Base-by-base conservation (phyloP, 2,329 filamentous ascomycete genomes). In the Curvularia eragrostidis region DNA sequence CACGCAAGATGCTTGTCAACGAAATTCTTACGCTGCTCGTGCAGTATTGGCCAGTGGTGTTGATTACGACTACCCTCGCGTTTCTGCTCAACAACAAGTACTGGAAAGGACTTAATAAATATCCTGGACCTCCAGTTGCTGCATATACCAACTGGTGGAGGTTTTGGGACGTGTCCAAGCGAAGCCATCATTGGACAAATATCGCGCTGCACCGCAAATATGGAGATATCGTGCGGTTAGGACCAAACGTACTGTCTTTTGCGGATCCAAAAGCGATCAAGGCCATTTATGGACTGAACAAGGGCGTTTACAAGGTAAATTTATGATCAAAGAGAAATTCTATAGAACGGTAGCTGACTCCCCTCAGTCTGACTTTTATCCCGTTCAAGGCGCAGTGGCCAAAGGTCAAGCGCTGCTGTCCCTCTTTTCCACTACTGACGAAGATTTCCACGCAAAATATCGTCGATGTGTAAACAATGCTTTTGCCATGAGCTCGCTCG, bases 221-320 rank as follows among this genome's bases (percentile, higher is more conserved):
- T 77, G 91, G 91, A 46, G 85, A 90, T 69, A 81, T 94, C 2
- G 89, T 95, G 1, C 84, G 91, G 1, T 77, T 93, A 3, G 91
- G 90, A 0, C 91, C 91, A 1, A 93, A 93, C 62, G 80, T 80
- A 0, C 76, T 95, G 1, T 91, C 89, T 0, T 92, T 95, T 68
- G 84, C 89, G 2, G 85, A 91, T 63, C 90, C 91, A 0, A 85
- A 84, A 57, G 89, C 90, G 0, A 80, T 94, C 65, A 91, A 90
- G 76, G 80, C 81, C 10, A 93, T 95, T 43, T 96, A 95, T 73
- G 91, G 91, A 0, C 77, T 94, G 42, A 94, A 93, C 73, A 93
- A 93, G 75, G 90, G 90, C 0, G 90, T 92, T 65, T 79, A 85
- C 47, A 95, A 95, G 85, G 90, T 90, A 75, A 47, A 74, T 60